Evolutionary conservation across 129 eudicot genomes (phyloP), one percentile per base, ranked within the genome.

Genomic region (Pittosporum tobira): DNA sequence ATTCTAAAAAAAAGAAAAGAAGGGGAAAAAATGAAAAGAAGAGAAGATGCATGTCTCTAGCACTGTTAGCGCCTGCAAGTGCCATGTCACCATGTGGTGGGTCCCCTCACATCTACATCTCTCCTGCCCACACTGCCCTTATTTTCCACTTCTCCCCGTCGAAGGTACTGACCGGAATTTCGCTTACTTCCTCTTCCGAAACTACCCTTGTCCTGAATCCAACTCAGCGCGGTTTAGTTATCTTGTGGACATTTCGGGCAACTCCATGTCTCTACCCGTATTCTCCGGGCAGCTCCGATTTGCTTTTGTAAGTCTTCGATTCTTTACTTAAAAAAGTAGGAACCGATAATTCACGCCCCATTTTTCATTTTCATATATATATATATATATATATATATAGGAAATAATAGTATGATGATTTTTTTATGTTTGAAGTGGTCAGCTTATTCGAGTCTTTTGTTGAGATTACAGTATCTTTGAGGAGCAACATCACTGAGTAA

Each of bases 301-400:
- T 76, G 73, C 79, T 77, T 79, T 54, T 83, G 59, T 48, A 78
- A 46, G 74, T 80, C 84, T 62, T 69, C 51, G 80, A 80, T 80
- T 77, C 80, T 67, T 61, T 57, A 65, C 43, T 66, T 52, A n/a
- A 64, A 69, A 45, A 69, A 67, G 10, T 7, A 55, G 51, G 46
- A 75, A 36, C 70, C 38, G 75, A 62, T 72, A 50, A 81, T 69
- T 75, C 75, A 67, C 56, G 31, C 61, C 57, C 46, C 37, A 71
- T 34, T 34, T 53, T 62, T 54, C 48, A 54, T 67, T 40, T 40
- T 40, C 46, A 40, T 40, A 13, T 40, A 40, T 20, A 5, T 24
- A 1, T 52, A 3, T 19, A 15, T 13, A 10, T 15, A 18, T 13
- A 56, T 34, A 23, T 15, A 29, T 29, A 20, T 51, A 55, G 1